phyloP scores from a whole-genome alignment of 257 asterid genomes.

The Solanum verrucosum region DNA sequence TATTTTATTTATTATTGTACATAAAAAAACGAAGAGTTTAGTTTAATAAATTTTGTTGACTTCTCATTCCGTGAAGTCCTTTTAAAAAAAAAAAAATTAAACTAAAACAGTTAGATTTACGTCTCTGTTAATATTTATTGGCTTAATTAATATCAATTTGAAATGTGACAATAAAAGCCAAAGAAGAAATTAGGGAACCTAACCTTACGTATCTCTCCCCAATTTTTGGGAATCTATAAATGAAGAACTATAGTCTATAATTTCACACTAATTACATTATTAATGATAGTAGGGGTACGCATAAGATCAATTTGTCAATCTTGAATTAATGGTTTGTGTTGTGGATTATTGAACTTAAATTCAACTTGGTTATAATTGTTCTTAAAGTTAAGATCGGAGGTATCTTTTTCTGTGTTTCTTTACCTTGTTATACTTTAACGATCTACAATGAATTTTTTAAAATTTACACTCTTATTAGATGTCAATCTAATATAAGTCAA shows the following conservation, averaged over 20 bases:
- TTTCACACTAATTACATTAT: too few species aligned
- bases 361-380: neutral
- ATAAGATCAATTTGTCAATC: neutral
- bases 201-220: neutral
- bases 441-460: too few species aligned
- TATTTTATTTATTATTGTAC: neutral
- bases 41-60: neutral
- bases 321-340: neutral
- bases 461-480: too few species aligned
- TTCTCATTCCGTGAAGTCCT: neutral
- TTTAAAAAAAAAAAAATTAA: rapidly evolving
- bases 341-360: neutral
- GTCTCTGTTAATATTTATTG: neutral
- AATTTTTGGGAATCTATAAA: neutral
- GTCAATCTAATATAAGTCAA: too few species aligned
- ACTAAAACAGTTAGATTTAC: neutral
- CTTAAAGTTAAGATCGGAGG: too few species aligned
- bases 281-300: neutral
- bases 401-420: too few species aligned
- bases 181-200: neutral
- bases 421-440: neutral
- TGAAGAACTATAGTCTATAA: neutral
- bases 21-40: neutral
- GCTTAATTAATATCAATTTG: neutral
- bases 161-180: neutral